A percentile compares a stretch with the other conserved stretches of the same genome.
phyloP scores from a whole-genome alignment of 2,329 filamentous ascomycete genomes.

The Ilyonectria sp. region DNA sequence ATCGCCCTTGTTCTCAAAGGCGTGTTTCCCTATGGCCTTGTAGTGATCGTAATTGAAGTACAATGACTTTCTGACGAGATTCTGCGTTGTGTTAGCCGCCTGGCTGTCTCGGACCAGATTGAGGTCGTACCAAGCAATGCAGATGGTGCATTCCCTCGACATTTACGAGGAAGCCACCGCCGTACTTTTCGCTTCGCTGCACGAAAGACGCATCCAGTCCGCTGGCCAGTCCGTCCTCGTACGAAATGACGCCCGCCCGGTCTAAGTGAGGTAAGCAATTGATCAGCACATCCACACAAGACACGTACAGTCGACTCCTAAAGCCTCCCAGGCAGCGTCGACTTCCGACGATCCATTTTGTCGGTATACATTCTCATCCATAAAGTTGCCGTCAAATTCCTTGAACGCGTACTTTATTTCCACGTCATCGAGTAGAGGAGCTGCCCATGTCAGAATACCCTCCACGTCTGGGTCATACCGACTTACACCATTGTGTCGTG shows the following conservation, averaged over 20 bases:
- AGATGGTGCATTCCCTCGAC: constrained; percentile 70
- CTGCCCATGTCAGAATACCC: constrained; percentile 36
- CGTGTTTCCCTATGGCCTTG: constrained; percentile 61
- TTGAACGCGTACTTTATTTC: constrained; percentile 51
- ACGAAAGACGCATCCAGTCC: constrained; percentile 70
- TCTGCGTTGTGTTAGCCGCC: constrained; percentile 53
- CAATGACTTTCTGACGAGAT: constrained; percentile 70
- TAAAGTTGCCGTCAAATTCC: constrained; percentile 70
- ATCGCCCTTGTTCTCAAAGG: constrained; percentile 69
- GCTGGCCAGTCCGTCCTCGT: constrained; percentile 63
- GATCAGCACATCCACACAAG: accelerated
- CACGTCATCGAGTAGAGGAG: constrained; percentile 54
- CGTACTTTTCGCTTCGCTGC: constrained; percentile 67
- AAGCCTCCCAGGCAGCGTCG: constrained; percentile 68
- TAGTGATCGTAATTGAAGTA: constrained; percentile 75
- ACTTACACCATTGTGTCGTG: constrained; percentile 58
- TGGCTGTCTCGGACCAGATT: accelerated
- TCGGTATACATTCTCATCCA: constrained; percentile 69
- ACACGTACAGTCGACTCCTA: constrained; percentile 61
- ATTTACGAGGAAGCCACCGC: constrained; percentile 72
- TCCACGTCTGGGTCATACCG: background rate
- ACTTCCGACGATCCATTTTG: constrained; percentile 65
- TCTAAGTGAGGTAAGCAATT: constrained; percentile 49
- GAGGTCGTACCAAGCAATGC: constrained; percentile 66
- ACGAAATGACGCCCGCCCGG: constrained; percentile 63